Conservation (phyloP, 1,139 yeast species). For the Diutina rugosa region DNA sequence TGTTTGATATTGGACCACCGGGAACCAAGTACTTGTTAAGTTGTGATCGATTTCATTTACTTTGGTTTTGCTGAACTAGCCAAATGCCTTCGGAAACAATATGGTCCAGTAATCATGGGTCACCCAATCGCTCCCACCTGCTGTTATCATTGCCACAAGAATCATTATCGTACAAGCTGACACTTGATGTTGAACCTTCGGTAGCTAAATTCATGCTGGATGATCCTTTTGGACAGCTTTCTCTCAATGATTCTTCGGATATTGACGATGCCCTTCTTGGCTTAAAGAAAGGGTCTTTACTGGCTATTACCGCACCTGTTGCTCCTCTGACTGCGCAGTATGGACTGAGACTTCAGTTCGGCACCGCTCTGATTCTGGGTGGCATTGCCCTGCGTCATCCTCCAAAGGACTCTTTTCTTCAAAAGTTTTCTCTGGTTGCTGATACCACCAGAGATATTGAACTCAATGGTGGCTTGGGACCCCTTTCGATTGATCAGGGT, state of each 20-base stretch:
- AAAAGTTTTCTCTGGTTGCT: slow-evolving; percentile 61
- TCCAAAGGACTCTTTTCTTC: slow-evolving; percentile 40
- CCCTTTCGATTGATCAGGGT: slow-evolving; percentile 17
- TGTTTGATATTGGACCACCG: neutral
- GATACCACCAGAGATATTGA: slow-evolving; percentile 74
- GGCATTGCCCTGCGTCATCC: slow-evolving; percentile 39
- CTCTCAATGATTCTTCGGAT: slow-evolving; percentile 35
- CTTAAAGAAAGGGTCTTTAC: slow-evolving; percentile 33
- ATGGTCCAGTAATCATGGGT: slow-evolving; percentile 19
- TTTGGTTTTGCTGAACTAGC: neutral
- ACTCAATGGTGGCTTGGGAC: slow-evolving; percentile 19
- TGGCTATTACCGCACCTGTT: slow-evolving; percentile 32
- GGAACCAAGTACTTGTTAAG: neutral
- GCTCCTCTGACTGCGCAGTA: slow-evolving; percentile 8
- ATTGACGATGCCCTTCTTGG: slow-evolving; percentile 28
- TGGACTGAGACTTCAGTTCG: slow-evolving; percentile 22
- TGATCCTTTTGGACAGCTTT: slow-evolving; percentile 14
- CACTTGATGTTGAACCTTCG: slow-evolving; percentile 32
- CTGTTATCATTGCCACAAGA: slow-evolving; percentile 5
- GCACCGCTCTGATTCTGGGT: slow-evolving; percentile 52
- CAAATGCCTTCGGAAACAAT: slow-evolving; percentile 22
- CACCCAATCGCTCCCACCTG: slow-evolving; percentile 15
- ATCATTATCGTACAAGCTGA: slow-evolving; percentile 12
- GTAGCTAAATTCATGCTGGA: slow-evolving; percentile 25
- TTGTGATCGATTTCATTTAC: neutral